phyloP scores from a whole-genome alignment of 2,329 filamentous ascomycete genomes.

The Myriosclerotinia curreyana region DNA sequence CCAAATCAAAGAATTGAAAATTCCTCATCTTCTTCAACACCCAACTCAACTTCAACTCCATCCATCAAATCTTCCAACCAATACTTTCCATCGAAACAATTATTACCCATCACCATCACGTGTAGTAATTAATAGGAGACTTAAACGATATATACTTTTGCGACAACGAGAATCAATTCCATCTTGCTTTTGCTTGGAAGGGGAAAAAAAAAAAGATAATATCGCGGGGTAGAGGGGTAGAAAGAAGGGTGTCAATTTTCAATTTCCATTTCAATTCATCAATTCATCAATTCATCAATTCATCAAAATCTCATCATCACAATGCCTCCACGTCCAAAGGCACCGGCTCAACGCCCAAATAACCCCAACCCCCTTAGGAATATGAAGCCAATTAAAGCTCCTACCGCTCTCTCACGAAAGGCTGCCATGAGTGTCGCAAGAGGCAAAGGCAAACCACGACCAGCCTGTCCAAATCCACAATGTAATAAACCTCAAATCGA shows the following conservation, averaged over 20 bases:
- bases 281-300: not conserved
- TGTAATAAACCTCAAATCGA: slow-evolving; percentile 61
- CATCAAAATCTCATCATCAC: not conserved
- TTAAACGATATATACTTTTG: not conserved
- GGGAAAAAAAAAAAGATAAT: not conserved
- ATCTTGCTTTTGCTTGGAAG: too few relatives aligned
- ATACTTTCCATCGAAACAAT: not conserved
- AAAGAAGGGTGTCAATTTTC: too few relatives aligned
- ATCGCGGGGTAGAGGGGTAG: slow-evolving; percentile 27
- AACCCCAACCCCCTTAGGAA: slow-evolving; percentile 30
- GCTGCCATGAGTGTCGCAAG: slow-evolving; percentile 24
- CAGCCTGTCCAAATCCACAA: slow-evolving; percentile 55
- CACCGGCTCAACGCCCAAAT: slow-evolving; percentile 13
- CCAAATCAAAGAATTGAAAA: too few relatives aligned
- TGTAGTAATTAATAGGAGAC: not conserved
- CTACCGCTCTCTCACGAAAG: slow-evolving; percentile 29
- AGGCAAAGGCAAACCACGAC: slow-evolving; percentile 23
- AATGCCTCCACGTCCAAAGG: slow-evolving; percentile 12
- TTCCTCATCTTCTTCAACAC: not conserved
- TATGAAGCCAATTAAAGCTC: slow-evolving; percentile 28
- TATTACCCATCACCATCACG: slow-evolving; percentile 14
- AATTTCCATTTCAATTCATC: slow-evolving; percentile 5
- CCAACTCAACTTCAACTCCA: slow-evolving; percentile 10
- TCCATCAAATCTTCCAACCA: slow-evolving; percentile 11
- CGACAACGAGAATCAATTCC: not conserved